Conservation (phyloP, 495 filamentous ascomycete species). For the Lindgomyces ingoldianus region DNA sequence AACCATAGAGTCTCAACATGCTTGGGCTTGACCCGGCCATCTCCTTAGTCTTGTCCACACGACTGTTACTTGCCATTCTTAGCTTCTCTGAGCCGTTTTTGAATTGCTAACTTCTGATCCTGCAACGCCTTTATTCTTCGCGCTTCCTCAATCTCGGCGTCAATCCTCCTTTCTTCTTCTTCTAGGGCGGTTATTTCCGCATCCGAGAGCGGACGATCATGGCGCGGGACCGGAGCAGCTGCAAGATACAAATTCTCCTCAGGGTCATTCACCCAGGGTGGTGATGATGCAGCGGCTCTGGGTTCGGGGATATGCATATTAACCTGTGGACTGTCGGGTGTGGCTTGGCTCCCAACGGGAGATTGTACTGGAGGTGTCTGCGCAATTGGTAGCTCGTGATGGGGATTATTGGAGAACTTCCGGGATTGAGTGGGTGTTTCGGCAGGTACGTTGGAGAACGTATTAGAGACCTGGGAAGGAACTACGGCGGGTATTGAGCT, state of each 20-base stretch:
- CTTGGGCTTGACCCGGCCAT: too few relatives aligned
- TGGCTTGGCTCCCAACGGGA: not conserved
- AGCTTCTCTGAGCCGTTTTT: slow-evolving; percentile 2
- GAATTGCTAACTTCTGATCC: slow-evolving; percentile 5
- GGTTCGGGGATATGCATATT: not conserved
- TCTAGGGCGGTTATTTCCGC: not conserved
- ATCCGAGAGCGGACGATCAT: not conserved
- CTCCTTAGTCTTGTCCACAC: not conserved
- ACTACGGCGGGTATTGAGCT: not conserved
- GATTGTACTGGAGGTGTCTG: not conserved
- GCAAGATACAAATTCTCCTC: not conserved
- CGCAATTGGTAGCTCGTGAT: not conserved
- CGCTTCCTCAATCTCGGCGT: slow-evolving; percentile 3
- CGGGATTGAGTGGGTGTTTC: too few relatives aligned
- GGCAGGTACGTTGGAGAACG: too few relatives aligned
- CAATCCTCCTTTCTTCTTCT: not conserved
- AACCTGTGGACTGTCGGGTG: not conserved
- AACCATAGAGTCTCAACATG: too few relatives aligned
- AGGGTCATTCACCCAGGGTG: not conserved
- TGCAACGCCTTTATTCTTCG: not conserved
- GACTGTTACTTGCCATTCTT: not conserved
- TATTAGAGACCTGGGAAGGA: too few relatives aligned
- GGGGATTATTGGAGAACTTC: not conserved
- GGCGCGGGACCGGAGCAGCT: not conserved
- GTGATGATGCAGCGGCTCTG: not conserved